These are phyloP conservation scores for Dothistroma septosporum DNA, from an alignment of 2,329 filamentous ascomycete species.

Conservation along the genomic window DNA sequence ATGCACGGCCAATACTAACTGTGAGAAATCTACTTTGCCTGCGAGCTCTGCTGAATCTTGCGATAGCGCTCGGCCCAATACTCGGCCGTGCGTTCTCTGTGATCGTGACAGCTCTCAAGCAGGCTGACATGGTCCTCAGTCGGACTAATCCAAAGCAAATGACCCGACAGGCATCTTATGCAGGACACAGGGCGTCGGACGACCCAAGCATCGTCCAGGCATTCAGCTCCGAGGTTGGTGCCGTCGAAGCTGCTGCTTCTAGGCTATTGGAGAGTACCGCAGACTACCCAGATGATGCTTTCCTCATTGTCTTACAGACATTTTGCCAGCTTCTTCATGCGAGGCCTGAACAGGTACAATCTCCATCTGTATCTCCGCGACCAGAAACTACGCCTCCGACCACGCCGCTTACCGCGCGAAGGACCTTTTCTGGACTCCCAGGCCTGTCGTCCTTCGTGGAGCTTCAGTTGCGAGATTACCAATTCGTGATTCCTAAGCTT, in stretches of 20 bases:
- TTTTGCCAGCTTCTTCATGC: conserved; percentile 65
- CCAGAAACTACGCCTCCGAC: conserved; percentile 9
- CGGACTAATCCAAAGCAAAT: conserved; percentile 33
- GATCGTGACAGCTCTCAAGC: conserved; percentile 83
- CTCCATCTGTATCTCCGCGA: conserved; percentile 12
- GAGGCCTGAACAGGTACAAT: conserved; percentile 12
- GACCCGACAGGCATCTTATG: conserved; percentile 20
- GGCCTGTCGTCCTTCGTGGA: conserved; percentile 39
- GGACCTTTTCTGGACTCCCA: conserved; percentile 43
- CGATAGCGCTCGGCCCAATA: conserved; percentile 88
- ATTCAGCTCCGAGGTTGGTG: conserved; percentile 72
- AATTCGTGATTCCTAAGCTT: conserved; percentile 48
- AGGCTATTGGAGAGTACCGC: conserved; percentile 87
- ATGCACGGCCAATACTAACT: conserved; percentile 58
- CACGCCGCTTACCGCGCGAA: conserved; percentile 28
- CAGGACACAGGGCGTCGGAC: conserved; percentile 23
- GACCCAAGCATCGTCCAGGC: conserved; percentile 28
- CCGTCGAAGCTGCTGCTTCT: conserved; percentile 81
- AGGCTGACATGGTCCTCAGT: conserved; percentile 80
- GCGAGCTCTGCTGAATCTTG: conserved; percentile 85
- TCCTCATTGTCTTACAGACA: conserved; percentile 70
- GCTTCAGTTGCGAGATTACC: conserved; percentile 41
- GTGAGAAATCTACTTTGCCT: conserved; percentile 87
- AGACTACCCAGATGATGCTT: conserved; percentile 81
- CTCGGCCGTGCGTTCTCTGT: conserved; percentile 84